Percentiles rank a stretch among this genome's conserved stretches.
These are phyloP conservation scores for Mycena crocata DNA, from an alignment of 768 basidiomycete species.

Conservation along the genomic window DNA sequence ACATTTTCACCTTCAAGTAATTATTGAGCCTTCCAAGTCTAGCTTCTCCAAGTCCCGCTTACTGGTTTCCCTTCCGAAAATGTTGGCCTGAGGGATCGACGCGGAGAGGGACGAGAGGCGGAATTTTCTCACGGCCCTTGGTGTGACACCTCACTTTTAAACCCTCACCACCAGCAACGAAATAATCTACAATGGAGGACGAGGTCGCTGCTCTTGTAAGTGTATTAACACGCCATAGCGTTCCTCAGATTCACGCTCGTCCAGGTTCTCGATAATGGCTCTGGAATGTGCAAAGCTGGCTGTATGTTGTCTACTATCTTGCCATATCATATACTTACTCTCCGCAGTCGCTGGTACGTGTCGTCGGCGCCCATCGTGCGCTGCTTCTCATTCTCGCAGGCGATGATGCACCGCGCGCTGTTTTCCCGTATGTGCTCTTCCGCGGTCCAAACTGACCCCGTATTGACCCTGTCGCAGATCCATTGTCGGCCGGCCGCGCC, in stretches of 20 bases:
- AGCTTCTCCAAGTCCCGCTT: too few relatives aligned
- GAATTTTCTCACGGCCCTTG: too few relatives aligned
- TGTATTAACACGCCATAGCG: conserved; percentile 14
- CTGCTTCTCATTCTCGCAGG: conserved; percentile 56
- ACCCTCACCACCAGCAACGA: conserved; percentile 20
- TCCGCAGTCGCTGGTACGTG: conserved; percentile 71
- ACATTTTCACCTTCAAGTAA: too few relatives aligned
- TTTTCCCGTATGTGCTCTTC: conserved; percentile 86
- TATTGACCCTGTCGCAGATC: conserved; percentile 60
- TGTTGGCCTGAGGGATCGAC: too few relatives aligned
- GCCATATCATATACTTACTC: conserved; percentile 34
- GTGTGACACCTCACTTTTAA: conserved; percentile 13
- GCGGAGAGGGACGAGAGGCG: too few relatives aligned
- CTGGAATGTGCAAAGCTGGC: conserved; percentile 99
- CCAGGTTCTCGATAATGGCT: conserved; percentile 92
- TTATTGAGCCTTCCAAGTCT: too few relatives aligned
- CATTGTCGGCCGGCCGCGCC: conserved; percentile 94
- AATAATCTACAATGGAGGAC: conserved; percentile 63
- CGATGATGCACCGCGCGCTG: conserved; percentile 91
- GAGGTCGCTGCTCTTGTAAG: conserved; percentile 70
- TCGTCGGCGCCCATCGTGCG: conserved; percentile 11
- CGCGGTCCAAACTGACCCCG: background rate
- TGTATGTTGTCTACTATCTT: conserved; percentile 65
- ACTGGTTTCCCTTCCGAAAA: too few relatives aligned
- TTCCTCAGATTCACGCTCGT: background rate